Percentiles rank a stretch among this genome's conserved stretches.
These are phyloP conservation scores for Saccharomycodes ludwigii DNA, from an alignment of 805 yeast genomes.

Conservation along the genomic window DNA sequence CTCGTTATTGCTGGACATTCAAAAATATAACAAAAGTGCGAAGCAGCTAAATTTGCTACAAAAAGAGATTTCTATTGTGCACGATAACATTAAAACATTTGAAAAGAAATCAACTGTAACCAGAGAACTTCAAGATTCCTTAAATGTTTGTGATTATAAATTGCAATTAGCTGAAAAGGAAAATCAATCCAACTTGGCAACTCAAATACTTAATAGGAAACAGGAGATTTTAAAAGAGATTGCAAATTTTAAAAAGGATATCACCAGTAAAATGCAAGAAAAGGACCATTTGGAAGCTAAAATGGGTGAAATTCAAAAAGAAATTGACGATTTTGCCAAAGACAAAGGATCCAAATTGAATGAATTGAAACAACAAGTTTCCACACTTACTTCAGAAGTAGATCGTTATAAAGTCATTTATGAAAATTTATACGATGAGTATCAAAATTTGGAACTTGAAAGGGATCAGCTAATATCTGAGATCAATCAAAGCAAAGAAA, in stretches of 20 bases:
- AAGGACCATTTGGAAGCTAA: slow-evolving; percentile 28
- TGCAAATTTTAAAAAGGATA: slow-evolving; percentile 25
- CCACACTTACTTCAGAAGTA: slow-evolving; percentile 26
- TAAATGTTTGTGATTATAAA: slow-evolving; percentile 47
- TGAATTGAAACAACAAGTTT: slow-evolving; percentile 44
- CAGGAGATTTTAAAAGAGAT: slow-evolving; percentile 36
- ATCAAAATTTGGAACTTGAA: slow-evolving; percentile 56
- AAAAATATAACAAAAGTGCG: slow-evolving; percentile 41
- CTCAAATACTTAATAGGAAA: slow-evolving; percentile 40
- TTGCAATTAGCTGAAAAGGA: slow-evolving; percentile 42
- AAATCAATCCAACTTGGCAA: slow-evolving; percentile 42
- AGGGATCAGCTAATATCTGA: slow-evolving; percentile 58
- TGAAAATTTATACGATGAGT: slow-evolving; percentile 36
- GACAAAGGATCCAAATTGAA: slow-evolving; percentile 75
- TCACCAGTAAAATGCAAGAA: slow-evolving; percentile 25
- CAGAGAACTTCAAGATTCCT: slow-evolving; percentile 42
- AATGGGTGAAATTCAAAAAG: slow-evolving; percentile 47
- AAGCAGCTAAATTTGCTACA: slow-evolving; percentile 29
- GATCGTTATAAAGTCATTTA: slow-evolving; percentile 27
- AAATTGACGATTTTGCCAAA: slow-evolving; percentile 66
- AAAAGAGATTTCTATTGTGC: slow-evolving; percentile 29
- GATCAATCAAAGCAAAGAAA: slow-evolving; percentile 31
- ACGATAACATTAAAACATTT: slow-evolving; percentile 29
- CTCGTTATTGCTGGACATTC: slow-evolving; percentile 52
- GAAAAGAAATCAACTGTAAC: slow-evolving; percentile 36